These are phyloP conservation scores for sunflower (Helianthus annuus) DNA, from an alignment of 129 eudicot genomes.

Conservation along the genomic window DNA sequence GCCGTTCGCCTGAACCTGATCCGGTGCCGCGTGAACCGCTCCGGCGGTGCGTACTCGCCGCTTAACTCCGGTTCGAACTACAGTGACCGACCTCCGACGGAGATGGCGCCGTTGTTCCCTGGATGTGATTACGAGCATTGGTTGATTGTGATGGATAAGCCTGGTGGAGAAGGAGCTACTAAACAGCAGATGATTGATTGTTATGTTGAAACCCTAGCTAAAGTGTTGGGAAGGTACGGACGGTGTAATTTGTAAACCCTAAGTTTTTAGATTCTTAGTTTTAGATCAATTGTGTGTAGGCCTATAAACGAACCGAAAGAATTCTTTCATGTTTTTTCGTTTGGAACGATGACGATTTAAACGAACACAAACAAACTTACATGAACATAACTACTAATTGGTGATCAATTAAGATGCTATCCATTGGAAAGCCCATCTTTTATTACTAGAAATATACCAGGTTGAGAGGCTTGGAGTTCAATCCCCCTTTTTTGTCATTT, in stretches of 20 bases:
- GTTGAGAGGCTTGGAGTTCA: too few relatives aligned
- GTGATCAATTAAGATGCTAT: too few relatives aligned
- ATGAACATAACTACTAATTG: too few relatives aligned
- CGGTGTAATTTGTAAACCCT: not conserved
- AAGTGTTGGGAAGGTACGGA: constrained; percentile 74
- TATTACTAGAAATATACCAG: too few relatives aligned
- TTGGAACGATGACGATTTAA: too few relatives aligned
- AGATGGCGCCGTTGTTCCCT: constrained; percentile 95
- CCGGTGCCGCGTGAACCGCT: constrained; percentile 68
- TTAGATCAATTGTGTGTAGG: too few relatives aligned
- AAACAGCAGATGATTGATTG: constrained; percentile 92
- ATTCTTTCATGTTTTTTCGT: too few relatives aligned
- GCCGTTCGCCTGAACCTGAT: constrained; percentile 46
- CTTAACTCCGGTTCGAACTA: constrained; percentile 74
- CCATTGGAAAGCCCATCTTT: too few relatives aligned
- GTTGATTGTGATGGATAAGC: constrained; percentile 94
- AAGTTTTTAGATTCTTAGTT: too few relatives aligned
- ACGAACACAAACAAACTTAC: too few relatives aligned
- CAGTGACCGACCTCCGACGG: constrained; percentile 94
- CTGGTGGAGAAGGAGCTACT: constrained; percentile 86
- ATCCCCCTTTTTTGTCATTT: too few relatives aligned
- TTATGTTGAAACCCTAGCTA: constrained; percentile 77
- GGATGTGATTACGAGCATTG: constrained; percentile 98
- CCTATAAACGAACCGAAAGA: too few relatives aligned
- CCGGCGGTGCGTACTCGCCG: constrained; percentile 88